phyloP scores from a whole-genome alignment of 2,329 filamentous ascomycete species.

The Apiospora aurea region DNA sequence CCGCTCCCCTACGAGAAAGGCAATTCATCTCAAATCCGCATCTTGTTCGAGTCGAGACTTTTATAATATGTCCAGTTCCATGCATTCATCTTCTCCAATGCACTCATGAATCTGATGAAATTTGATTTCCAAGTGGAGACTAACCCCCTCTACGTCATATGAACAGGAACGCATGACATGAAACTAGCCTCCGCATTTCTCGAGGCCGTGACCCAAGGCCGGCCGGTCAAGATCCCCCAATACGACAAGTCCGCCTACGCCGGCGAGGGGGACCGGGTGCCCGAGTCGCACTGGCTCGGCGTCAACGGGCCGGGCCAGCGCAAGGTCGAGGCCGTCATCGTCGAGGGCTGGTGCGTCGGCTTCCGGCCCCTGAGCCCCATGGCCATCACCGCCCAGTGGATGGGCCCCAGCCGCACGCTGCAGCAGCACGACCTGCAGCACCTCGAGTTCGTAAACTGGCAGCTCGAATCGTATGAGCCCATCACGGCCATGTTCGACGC shows the following conservation, averaged over 20 bases:
- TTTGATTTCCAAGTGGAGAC: constrained; percentile 13
- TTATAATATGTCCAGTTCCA: background rate
- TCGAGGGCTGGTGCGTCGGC: constrained; percentile 92
- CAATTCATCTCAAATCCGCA: background rate
- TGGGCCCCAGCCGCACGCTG: constrained; percentile 57
- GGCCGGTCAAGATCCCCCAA: constrained; percentile 66
- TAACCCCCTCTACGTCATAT: constrained; percentile 10
- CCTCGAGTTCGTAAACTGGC: constrained; percentile 37
- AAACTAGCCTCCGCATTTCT: constrained; percentile 70
- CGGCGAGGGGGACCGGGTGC: constrained; percentile 78
- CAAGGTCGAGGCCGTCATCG: constrained; percentile 71
- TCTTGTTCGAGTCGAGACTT: background rate
- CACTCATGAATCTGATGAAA: background rate
- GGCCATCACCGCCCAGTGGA: constrained; percentile 60
- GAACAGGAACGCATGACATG: constrained; percentile 72
- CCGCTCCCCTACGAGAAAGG: no score
- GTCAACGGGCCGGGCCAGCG: constrained; percentile 60
- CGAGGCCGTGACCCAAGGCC: constrained; percentile 57
- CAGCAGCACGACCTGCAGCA: constrained; percentile 50
- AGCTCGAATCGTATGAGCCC: constrained; percentile 59
- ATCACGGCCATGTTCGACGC: constrained; percentile 59
- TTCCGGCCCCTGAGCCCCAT: constrained; percentile 69
- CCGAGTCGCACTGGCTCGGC: constrained; percentile 65
- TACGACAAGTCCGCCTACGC: constrained; percentile 85
- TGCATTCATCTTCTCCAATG: background rate